These are phyloP conservation scores for Mimosa bimucronata DNA, from an alignment of 306 rosid genomes.

Conservation along the genomic window DNA sequence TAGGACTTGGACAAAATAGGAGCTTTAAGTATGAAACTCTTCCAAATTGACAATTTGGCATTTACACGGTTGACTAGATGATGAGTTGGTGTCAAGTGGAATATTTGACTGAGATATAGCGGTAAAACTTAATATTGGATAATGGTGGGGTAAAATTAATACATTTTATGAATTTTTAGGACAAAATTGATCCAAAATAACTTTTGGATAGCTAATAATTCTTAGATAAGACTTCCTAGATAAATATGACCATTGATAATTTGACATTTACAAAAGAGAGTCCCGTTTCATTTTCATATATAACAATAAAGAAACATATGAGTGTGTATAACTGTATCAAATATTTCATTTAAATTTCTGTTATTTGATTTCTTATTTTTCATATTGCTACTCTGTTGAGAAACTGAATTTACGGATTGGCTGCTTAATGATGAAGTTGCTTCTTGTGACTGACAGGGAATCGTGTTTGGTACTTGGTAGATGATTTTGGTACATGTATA, in stretches of 20 bases:
- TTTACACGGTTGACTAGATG: too few relatives aligned
- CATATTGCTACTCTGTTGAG: neutral
- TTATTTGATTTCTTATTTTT: neutral
- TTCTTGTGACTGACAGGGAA: neutral
- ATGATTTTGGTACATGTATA: neutral
- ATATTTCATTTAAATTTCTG: neutral
- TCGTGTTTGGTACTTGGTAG: neutral
- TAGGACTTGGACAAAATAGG: neutral
- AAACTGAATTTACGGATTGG: neutral
- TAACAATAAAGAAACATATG: neutral
- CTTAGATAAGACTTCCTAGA: too few relatives aligned
- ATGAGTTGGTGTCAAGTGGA: too few relatives aligned
- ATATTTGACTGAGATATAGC: too few relatives aligned
- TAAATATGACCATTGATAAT: too few relatives aligned
- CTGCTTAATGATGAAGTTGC: neutral
- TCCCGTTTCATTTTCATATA: neutral
- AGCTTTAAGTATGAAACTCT: neutral
- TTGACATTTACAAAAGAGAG: neutral
- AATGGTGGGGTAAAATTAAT: too few relatives aligned
- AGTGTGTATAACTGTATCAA: neutral
- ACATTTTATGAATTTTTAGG: too few relatives aligned
- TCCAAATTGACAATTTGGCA: neutral
- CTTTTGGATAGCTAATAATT: too few relatives aligned
- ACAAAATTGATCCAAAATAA: too few relatives aligned
- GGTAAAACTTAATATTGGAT: too few relatives aligned